These are phyloP conservation scores for Xylariomycetidae sp. DNA, from an alignment of 2,329 filamentous ascomycete species.

Conservation along the genomic window DNA sequence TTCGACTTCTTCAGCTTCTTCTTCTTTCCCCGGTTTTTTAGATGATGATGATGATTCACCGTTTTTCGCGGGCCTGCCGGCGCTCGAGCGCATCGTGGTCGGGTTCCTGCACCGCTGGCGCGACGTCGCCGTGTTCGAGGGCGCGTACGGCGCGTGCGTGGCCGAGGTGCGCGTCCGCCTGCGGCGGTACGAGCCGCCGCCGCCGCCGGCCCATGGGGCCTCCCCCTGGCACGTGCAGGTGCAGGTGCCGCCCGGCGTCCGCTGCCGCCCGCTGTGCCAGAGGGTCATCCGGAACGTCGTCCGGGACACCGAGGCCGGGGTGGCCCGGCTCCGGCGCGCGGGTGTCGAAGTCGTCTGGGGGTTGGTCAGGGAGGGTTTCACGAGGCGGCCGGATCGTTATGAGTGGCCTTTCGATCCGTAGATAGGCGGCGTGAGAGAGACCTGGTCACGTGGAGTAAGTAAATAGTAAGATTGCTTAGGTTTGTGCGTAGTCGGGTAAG, in stretches of 20 bases:
- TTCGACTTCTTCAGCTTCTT: too few species aligned
- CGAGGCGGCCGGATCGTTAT: constrained; percentile 1
- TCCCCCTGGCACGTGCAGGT: too few species aligned
- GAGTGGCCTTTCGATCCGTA: background rate
- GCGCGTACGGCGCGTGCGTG: constrained; percentile 4
- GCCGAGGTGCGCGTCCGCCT: constrained; percentile 2
- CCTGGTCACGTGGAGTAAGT: too few species aligned
- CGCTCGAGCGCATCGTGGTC: constrained; percentile 3
- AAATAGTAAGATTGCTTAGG: too few species aligned
- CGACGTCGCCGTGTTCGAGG: constrained; percentile 3
- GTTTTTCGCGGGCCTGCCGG: constrained; percentile 1
- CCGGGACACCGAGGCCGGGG: background rate
- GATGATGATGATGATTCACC: too few species aligned
- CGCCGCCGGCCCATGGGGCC: too few species aligned
- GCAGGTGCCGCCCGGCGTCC: too few species aligned
- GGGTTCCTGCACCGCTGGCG: constrained; percentile 3
- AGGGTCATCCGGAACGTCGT: background rate
- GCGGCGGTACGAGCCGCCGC: too few species aligned
- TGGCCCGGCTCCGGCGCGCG: constrained; percentile 1
- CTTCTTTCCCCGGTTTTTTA: too few species aligned
- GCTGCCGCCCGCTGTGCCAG: background rate
- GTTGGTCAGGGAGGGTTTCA: constrained; percentile 1
- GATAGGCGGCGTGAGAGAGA: too few species aligned
- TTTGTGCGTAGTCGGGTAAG: too few species aligned
- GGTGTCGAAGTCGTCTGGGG: constrained; percentile 5